These are phyloP conservation scores for Epithemia pelagica DNA, from an alignment of 108 stramenopile species.

Conservation along the genomic window DNA sequence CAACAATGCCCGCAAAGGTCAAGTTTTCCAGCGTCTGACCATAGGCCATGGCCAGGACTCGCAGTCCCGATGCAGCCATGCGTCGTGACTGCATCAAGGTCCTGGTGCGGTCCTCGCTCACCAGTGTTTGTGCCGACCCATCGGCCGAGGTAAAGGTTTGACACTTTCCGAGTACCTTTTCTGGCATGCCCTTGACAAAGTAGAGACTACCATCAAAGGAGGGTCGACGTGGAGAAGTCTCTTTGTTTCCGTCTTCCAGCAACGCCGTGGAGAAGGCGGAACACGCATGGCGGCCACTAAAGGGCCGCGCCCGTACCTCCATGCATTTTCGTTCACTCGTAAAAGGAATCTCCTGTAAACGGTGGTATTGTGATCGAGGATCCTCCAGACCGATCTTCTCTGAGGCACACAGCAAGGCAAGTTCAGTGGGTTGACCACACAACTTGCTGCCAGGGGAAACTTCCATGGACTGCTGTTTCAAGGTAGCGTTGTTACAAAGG, in stretches of 20 bases:
- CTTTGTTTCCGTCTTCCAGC: not conserved
- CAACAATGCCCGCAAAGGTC: constrained; percentile 86
- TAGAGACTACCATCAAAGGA: constrained; percentile 49
- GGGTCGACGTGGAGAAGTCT: constrained; percentile 7
- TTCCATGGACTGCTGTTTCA: constrained; percentile 24
- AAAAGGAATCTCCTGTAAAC: constrained; percentile 90
- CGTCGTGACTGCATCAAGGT: constrained; percentile 50
- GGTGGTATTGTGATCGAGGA: constrained; percentile 77
- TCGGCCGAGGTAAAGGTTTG: constrained; percentile 37
- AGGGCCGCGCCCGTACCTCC: constrained; percentile 85
- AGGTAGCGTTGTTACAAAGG: constrained; percentile 81
- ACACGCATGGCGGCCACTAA: constrained; percentile 65
- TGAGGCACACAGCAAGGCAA: constrained; percentile 81
- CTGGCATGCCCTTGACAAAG: constrained; percentile 95
- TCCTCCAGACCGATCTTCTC: constrained; percentile 74
- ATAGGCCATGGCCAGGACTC: constrained; percentile 88
- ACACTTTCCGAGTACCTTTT: constrained; percentile 82
- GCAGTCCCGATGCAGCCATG: constrained; percentile 80
- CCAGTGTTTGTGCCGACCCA: constrained; percentile 45
- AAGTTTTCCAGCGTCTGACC: constrained; percentile 42
- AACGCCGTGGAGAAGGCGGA: constrained; percentile 48
- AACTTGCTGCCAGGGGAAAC: constrained; percentile 11
- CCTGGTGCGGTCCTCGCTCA: constrained; percentile 34
- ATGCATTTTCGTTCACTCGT: constrained; percentile 89
- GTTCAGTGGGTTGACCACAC: constrained; percentile 90